A percentile compares a stretch with the other conserved stretches of the same genome.
phyloP scores from a whole-genome alignment of 805 yeast species.

The Candida schatavii region DNA sequence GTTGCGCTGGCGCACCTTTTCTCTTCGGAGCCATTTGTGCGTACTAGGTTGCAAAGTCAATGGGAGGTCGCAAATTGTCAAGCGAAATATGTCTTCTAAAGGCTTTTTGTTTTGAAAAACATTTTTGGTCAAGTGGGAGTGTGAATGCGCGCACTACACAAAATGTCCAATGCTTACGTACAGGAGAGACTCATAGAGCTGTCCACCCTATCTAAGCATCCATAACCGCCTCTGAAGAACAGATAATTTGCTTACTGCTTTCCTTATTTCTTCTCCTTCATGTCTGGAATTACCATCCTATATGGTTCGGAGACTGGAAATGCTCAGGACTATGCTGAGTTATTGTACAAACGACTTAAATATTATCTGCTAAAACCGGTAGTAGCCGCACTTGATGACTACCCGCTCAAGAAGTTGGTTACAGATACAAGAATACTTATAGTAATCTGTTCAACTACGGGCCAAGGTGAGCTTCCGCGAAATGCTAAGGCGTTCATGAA shows the following conservation, averaged over 20 bases:
- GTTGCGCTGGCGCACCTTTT: slow-evolving; percentile 9
- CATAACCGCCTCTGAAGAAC: too few relatives aligned
- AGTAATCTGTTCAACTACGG: slow-evolving; percentile 82
- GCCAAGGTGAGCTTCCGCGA: slow-evolving; percentile 91
- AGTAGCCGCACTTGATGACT: slow-evolving; percentile 57
- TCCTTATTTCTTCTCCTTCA: too few relatives aligned
- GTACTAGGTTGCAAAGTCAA: not conserved
- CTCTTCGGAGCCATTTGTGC: slow-evolving; percentile 23
- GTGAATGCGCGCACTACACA: not conserved
- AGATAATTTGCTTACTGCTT: too few relatives aligned
- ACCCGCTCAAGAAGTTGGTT: slow-evolving; percentile 52
- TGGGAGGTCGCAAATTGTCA: not conserved
- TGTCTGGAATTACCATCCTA: slow-evolving; percentile 50
- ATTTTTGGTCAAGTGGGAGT: too few relatives aligned
- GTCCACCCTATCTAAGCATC: too few relatives aligned
- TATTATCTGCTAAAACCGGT: slow-evolving; percentile 49
- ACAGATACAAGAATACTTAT: slow-evolving; percentile 46
- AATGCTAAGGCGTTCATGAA: slow-evolving; percentile 75
- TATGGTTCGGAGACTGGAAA: slow-evolving; percentile 95
- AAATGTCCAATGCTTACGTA: too few relatives aligned
- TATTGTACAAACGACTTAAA: slow-evolving; percentile 54
- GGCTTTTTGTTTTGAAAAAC: not conserved
- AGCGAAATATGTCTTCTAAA: not conserved
- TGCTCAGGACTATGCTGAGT: slow-evolving; percentile 77
- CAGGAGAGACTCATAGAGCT: too few relatives aligned